Percentiles rank a stretch among this genome's conserved stretches.
Conservation (phyloP, 768 basidiomycete species). For the Boletus reticuloceps region DNA sequence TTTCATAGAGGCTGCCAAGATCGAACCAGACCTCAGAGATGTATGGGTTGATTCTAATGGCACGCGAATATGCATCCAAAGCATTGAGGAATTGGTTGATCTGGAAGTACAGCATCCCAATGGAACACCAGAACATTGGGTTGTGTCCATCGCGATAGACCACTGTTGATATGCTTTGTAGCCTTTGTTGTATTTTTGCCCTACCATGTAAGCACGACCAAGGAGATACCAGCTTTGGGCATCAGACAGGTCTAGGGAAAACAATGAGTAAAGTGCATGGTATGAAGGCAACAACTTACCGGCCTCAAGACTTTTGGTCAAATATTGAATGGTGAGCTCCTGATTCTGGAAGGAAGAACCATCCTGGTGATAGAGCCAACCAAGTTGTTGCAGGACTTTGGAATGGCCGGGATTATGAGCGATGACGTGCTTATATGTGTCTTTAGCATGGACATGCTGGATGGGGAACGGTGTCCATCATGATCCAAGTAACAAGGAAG, state of each 20-base stretch:
- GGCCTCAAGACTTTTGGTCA: constrained; percentile 93
- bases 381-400: constrained; percentile 96
- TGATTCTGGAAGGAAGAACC: constrained; percentile 95
- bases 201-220: constrained; percentile 97
- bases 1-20: constrained; percentile 94
- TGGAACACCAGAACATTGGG: constrained; percentile 99
- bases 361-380: constrained; percentile 96
- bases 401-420: constrained; percentile 91
- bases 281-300: constrained; percentile 47
- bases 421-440: constrained; percentile 95
- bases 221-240: constrained; percentile 99
- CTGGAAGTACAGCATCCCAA: constrained; percentile 98
- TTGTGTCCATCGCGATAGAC: constrained; percentile 99
- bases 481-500: background rate
- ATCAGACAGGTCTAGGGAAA: constrained; percentile 77
- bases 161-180: constrained; percentile 99
- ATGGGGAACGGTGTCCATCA: constrained; percentile 10
- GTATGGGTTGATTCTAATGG: constrained; percentile 98
- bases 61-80: constrained; percentile 97
- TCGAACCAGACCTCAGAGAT: constrained; percentile 85
- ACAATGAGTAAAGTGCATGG: background rate
- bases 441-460: constrained; percentile 86
- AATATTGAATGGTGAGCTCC: constrained; percentile 87
- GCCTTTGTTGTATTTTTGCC: constrained; percentile 98
- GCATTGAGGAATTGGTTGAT: constrained; percentile 99